Base-by-base conservation (phyloP, 371 early-diverging fungal genomes). In the Conidiobolus coronatus region DNA sequence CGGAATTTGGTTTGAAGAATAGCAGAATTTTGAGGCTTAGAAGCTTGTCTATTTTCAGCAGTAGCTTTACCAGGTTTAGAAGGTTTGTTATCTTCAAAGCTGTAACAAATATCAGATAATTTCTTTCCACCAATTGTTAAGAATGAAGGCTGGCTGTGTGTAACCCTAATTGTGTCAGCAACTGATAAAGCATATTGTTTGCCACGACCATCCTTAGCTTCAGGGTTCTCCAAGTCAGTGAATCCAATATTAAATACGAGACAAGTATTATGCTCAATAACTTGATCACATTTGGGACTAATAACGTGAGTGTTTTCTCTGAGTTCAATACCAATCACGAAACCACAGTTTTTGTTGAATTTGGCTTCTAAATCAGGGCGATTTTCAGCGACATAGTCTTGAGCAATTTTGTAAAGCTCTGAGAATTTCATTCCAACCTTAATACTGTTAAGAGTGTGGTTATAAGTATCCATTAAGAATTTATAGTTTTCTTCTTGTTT, bases 251-350 rank as follows among this genome's bases (percentile, higher is more conserved):
- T 68, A 13, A 92, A 60, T 45, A 79, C 85, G 42, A 94, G 50
- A 1, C 81, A 73, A 92, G 92, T 93, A 36, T 82, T 86, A 2
- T 69, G 64, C 54, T 75, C 65, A 24, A 96, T 59, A 35, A 65
- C 66, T 38, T 71, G 69, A 7, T 57, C 50, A 52, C 75, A 81
- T 52, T 85, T 87, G 29, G 71, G 57, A 38, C 65, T 70, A 43
- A 97, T 62, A 1, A 75, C 59, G 59, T 76, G 87, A 17, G 61
- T 67, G 13, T 79, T 66, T 52, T 94, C 98, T 36, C 86, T 70
- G 56, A 93, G 87, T 59, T 97, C 95, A 44, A 95, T 79, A 17
- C 98, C 97, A 56, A 81, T 92, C 9, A 78, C 82, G 58, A 79
- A 89, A n/a, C 98, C 98, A 45, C 77, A 66, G 57, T 68, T 83